These are phyloP conservation scores for Silene coronaria DNA, from an alignment of 179 eudicot species.

Conservation along the genomic window DNA sequence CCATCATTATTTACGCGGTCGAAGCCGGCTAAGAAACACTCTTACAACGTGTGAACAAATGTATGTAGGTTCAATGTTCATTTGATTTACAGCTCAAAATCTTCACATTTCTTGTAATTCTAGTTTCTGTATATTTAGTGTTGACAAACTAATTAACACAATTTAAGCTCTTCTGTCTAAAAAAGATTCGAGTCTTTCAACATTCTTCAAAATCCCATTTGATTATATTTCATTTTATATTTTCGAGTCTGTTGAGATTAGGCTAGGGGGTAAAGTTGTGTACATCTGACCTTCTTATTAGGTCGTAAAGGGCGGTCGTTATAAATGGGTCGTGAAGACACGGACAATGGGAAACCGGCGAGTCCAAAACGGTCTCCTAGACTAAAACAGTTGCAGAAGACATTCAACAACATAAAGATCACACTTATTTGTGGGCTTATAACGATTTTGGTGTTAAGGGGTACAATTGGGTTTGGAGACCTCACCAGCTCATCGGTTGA, in stretches of 20 bases:
- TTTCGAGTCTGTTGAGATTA: background rate
- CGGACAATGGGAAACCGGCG: slow-evolving; percentile 22
- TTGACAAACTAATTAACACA: background rate
- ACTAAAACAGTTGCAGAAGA: slow-evolving; percentile 39
- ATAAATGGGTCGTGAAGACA: slow-evolving; percentile 25
- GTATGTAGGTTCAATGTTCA: background rate
- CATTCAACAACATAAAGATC: slow-evolving; percentile 59
- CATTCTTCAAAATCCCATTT: background rate
- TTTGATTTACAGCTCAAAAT: slow-evolving; percentile 25
- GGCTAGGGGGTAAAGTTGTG: background rate
- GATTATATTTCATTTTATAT: background rate
- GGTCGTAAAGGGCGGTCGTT: background rate
- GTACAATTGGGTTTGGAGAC: slow-evolving; percentile 60
- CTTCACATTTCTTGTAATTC: too few relatives aligned
- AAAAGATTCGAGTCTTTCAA: too few relatives aligned
- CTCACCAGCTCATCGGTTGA: slow-evolving; percentile 40
- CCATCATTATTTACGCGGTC: slow-evolving; percentile 9
- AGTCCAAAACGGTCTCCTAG: slow-evolving; percentile 23
- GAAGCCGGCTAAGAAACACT: slow-evolving; percentile 13
- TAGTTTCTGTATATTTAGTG: background rate
- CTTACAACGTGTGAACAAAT: slow-evolving; percentile 13
- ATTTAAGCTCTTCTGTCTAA: background rate
- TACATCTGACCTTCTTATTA: background rate
- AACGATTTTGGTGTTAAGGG: slow-evolving; percentile 78
- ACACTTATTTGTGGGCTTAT: slow-evolving; percentile 71